These are phyloP conservation scores for Megacollybia marginata DNA, from an alignment of 768 basidiomycete genomes.

Conservation along the genomic window DNA sequence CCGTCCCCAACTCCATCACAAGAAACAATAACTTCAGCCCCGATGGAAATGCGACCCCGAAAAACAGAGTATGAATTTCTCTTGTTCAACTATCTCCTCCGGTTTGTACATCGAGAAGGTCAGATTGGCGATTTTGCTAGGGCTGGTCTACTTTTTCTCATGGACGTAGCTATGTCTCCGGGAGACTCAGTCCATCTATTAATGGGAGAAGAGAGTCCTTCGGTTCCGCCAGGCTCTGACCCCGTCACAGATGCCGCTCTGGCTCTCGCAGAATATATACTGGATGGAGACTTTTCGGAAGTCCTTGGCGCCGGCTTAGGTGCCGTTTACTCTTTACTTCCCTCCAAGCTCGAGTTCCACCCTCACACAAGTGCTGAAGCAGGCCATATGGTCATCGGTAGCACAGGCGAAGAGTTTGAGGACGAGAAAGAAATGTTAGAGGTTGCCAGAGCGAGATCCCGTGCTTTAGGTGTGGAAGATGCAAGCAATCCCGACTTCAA, in stretches of 20 bases:
- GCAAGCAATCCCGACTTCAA: constrained; percentile 72
- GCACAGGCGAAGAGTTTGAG: constrained; percentile 43
- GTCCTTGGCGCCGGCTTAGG: constrained; percentile 90
- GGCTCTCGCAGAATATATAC: constrained; percentile 85
- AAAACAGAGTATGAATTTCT: constrained; percentile 93
- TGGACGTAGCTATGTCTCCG: constrained; percentile 94
- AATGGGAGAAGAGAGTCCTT: constrained; percentile 26
- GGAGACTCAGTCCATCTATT: constrained; percentile 40
- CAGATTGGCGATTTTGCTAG: constrained; percentile 90
- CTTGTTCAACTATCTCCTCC: constrained; percentile 90
- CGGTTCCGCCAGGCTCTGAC: constrained; percentile 34
- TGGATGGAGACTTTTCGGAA: constrained; percentile 98
- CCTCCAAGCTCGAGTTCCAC: constrained; percentile 75
- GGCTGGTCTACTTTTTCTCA: constrained; percentile 85
- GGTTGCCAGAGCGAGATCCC: constrained; percentile 40
- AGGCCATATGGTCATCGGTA: constrained; percentile 67
- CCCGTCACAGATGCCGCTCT: constrained; percentile 81
- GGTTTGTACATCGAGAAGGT: constrained; percentile 92
- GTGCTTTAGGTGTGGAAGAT: constrained; percentile 65
- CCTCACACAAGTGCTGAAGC: constrained; percentile 31
- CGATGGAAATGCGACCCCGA: constrained; percentile 31
- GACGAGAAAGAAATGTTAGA: constrained; percentile 48
- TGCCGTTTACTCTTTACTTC: constrained; percentile 88
- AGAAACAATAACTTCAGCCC: constrained; percentile 45
- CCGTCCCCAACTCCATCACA: constrained; percentile 61